Conservation (phyloP, 805 yeast species). For the Yamadazyma scolyti region DNA sequence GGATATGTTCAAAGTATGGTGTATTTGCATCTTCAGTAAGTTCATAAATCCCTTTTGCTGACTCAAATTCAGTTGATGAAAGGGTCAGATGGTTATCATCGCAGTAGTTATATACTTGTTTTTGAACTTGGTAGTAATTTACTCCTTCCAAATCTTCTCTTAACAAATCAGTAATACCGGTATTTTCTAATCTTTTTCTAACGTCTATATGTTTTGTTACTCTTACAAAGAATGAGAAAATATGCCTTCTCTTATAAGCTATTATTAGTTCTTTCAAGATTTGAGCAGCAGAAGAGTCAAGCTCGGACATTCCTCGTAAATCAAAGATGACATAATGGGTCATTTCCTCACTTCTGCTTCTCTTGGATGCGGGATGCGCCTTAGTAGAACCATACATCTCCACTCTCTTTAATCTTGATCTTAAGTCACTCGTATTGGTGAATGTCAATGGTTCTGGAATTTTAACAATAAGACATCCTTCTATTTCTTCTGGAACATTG, state of each 20-base stretch:
- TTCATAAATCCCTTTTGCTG: conserved; percentile 15
- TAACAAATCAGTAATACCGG: conserved; percentile 28
- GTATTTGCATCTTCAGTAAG: conserved; percentile 21
- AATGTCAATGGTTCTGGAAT: conserved; percentile 44
- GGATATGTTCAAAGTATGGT: conserved; percentile 36
- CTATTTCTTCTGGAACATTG: conserved; percentile 38
- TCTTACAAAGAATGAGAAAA: conserved; percentile 32
- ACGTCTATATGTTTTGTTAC: conserved; percentile 24
- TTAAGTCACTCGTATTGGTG: conserved; percentile 38
- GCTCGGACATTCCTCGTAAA: conserved; percentile 37
- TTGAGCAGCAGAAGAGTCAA: conserved; percentile 42
- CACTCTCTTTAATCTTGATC: conserved; percentile 34
- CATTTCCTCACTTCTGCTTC: conserved; percentile 33
- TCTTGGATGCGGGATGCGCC: conserved; percentile 40
- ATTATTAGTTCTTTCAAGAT: conserved; percentile 23
- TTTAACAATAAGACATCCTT: conserved; percentile 40
- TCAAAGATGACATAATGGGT: conserved; percentile 40
- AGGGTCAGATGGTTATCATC: conserved; percentile 12
- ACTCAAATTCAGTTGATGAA: conserved; percentile 6
- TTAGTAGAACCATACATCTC: conserved; percentile 41
- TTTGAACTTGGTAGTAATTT: conserved; percentile 20
- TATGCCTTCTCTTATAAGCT: conserved; percentile 26
- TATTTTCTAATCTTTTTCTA: conserved; percentile 22
- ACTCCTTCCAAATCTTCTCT: conserved; percentile 20
- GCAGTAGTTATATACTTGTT: conserved; percentile 15